Conservation (phyloP, 805 yeast species). For the Metschnikowia cubensis region DNA sequence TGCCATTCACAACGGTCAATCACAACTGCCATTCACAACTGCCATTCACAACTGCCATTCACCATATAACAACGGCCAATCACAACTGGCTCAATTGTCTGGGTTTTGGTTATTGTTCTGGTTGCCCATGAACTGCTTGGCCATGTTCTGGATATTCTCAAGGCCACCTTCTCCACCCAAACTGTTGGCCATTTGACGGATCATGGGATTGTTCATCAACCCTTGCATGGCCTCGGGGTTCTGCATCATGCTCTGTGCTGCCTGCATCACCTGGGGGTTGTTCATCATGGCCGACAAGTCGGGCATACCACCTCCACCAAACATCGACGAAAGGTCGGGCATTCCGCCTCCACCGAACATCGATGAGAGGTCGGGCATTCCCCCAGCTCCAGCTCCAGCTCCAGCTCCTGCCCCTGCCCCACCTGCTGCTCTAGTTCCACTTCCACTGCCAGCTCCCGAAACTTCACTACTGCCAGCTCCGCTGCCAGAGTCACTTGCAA, state of each 20-base stretch:
- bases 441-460: slow-evolving; percentile 15
- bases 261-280: slow-evolving; percentile 81
- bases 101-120: slow-evolving; percentile 2
- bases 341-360: slow-evolving; percentile 72
- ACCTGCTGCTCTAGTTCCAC: slow-evolving; percentile 13
- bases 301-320: slow-evolving; percentile 63
- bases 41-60: too few relatives aligned
- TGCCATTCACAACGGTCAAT: too few relatives aligned
- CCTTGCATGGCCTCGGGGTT: slow-evolving; percentile 74
- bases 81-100: neutral
- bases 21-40: too few relatives aligned
- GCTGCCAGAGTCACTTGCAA: slow-evolving; percentile 31
- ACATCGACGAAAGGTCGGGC: slow-evolving; percentile 45
- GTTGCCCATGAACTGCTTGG: slow-evolving; percentile 65
- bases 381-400: slow-evolving; percentile 41
- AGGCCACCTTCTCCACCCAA: slow-evolving; percentile 57
- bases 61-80: too few relatives aligned
- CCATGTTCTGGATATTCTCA: slow-evolving; percentile 57
- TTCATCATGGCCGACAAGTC: slow-evolving; percentile 36
- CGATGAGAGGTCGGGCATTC: slow-evolving; percentile 73
- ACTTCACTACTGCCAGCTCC: slow-evolving; percentile 15
- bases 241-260: slow-evolving; percentile 84
- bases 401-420: slow-evolving; percentile 37
- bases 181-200: slow-evolving; percentile 79
- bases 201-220: slow-evolving; percentile 74